A percentile compares a stretch with the other conserved stretches of the same genome.
phyloP scores from a whole-genome alignment of 1,139 yeast species.

The Yamadazyma taylorii region DNA sequence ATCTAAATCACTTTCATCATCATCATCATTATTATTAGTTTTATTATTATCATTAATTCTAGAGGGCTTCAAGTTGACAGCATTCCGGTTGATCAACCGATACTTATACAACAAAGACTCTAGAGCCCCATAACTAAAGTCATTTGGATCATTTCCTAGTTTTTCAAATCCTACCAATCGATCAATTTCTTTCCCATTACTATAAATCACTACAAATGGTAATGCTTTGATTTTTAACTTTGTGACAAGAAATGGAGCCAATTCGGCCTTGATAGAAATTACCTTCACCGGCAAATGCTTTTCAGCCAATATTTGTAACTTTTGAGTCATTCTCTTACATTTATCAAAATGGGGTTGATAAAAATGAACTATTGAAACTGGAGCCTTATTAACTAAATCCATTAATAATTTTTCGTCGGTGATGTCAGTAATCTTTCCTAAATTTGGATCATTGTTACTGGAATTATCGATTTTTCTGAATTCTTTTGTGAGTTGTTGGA shows the following conservation, averaged over 20 bases:
- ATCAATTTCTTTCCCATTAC: slow-evolving; percentile 55
- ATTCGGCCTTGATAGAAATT: slow-evolving; percentile 57
- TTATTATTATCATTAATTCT: slow-evolving; percentile 11
- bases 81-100: slow-evolving; percentile 32
- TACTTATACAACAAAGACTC: slow-evolving; percentile 42
- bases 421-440: slow-evolving; percentile 42
- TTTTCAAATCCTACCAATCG: slow-evolving; percentile 69
- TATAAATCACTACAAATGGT: slow-evolving; percentile 70
- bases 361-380: slow-evolving; percentile 60
- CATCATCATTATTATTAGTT: slow-evolving; percentile 18
- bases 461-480: slow-evolving; percentile 40
- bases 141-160: slow-evolving; percentile 40
- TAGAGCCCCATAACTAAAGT: slow-evolving; percentile 37
- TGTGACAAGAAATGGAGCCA: slow-evolving; percentile 70
- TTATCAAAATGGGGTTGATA: slow-evolving; percentile 60
- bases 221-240: slow-evolving; percentile 63
- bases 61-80: slow-evolving; percentile 30
- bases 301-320: slow-evolving; percentile 43
- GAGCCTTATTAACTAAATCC: slow-evolving; percentile 44
- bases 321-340: slow-evolving; percentile 59
- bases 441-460: slow-evolving; percentile 30
- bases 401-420: slow-evolving; percentile 57
- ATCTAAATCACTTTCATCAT: slow-evolving; percentile 43
- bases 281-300: slow-evolving; percentile 59
- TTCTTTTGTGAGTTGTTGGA: slow-evolving; percentile 49